Percentiles rank a stretch among this genome's conserved stretches.
phyloP scores from a whole-genome alignment of 1,284 basidiomycete genomes.

The Wallemia hederae region DNA sequence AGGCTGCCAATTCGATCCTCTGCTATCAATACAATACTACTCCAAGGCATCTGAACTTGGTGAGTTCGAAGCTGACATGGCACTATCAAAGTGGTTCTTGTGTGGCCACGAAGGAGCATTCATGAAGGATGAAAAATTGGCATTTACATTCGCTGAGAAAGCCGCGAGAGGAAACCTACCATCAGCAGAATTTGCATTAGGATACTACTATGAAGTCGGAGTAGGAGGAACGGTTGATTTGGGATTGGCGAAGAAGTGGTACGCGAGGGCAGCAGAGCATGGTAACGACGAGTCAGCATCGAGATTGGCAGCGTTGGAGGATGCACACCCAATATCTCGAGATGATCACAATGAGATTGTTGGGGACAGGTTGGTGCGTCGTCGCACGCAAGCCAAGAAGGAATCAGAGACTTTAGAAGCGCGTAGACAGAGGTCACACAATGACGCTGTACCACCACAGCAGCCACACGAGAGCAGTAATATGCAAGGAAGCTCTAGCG shows the following conservation, averaged over 20 bases:
- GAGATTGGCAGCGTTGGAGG: conserved; percentile 37
- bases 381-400: conserved; percentile 48
- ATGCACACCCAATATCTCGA: conserved; percentile 34
- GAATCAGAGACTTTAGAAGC: conserved; percentile 23
- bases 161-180: conserved; percentile 50
- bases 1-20: conserved; percentile 59
- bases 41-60: conserved; percentile 49
- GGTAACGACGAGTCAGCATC: conserved; percentile 51
- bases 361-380: conserved; percentile 46
- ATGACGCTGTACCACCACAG: conserved; percentile 1
- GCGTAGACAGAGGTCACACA: neutral
- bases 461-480: neutral
- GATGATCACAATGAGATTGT: conserved; percentile 51
- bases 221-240: conserved; percentile 22
- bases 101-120: conserved; percentile 54
- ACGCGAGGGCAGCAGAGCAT: conserved; percentile 30
- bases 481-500: neutral
- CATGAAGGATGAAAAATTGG: conserved; percentile 63
- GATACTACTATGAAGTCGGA: conserved; percentile 54
- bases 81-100: conserved; percentile 77
- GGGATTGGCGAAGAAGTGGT: conserved; percentile 37
- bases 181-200: conserved; percentile 75
- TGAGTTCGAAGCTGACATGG: conserved; percentile 82
- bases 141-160: conserved; percentile 71
- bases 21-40: conserved; percentile 78